Percentiles rank a stretch among this genome's conserved stretches.
These are phyloP conservation scores for Xylaria cubensis DNA, from an alignment of 495 filamentous ascomycete genomes.

Conservation along the genomic window DNA sequence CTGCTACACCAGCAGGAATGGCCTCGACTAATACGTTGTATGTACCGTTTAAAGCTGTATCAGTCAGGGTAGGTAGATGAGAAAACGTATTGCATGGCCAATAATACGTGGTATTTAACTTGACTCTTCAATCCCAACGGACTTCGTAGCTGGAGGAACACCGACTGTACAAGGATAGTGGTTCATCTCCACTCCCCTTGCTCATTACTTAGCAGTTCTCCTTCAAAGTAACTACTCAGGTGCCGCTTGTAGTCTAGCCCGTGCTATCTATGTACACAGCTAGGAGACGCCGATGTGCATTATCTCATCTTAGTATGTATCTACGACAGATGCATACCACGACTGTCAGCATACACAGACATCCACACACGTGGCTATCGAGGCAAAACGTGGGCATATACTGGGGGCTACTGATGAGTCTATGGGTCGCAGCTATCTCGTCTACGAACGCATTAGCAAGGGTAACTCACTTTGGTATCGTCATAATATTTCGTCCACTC, in stretches of 20 bases:
- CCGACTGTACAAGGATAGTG: not conserved
- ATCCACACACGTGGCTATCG: slow-evolving; percentile 18
- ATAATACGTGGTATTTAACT: not conserved
- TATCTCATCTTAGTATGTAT: slow-evolving; percentile 22
- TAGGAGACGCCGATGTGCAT: slow-evolving; percentile 24
- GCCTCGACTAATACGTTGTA: not conserved
- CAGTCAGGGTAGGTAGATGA: not conserved
- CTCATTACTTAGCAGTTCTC: not conserved
- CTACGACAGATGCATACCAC: slow-evolving; percentile 1
- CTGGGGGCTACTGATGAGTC: slow-evolving; percentile 14
- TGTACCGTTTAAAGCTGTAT: not conserved
- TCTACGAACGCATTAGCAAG: slow-evolving; percentile 3
- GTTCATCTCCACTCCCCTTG: slow-evolving; percentile 15
- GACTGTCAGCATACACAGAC: slow-evolving; percentile 10
- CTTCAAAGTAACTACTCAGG: not conserved
- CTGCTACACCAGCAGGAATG: not conserved
- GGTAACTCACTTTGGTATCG: slow-evolving; percentile 7
- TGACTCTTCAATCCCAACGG: not conserved
- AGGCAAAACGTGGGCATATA: slow-evolving; percentile 22
- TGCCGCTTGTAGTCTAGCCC: slow-evolving; percentile 14
- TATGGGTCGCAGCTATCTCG: slow-evolving; percentile 1
- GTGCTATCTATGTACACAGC: slow-evolving; percentile 16
- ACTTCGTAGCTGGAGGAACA: not conserved
- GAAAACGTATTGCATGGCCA: not conserved
- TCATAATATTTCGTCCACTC: slow-evolving; percentile 10